phyloP scores from a whole-genome alignment of 1,139 yeast species.

The Suhomyces terraborum region DNA sequence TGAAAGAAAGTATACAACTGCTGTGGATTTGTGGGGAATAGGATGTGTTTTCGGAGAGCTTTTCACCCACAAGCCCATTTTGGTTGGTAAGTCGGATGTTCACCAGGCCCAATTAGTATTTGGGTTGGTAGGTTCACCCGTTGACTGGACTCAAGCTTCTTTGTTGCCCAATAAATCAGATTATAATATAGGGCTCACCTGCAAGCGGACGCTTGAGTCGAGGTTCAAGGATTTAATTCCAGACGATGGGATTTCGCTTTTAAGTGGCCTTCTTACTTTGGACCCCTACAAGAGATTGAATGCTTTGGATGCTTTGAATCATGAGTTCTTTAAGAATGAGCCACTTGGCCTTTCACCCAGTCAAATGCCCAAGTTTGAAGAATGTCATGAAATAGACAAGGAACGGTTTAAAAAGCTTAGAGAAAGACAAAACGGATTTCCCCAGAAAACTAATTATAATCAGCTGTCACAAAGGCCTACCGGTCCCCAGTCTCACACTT shows the following conservation, averaged over 20 bases:
- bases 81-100: constrained; percentile 84
- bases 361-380: constrained; percentile 72
- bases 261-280: constrained; percentile 56
- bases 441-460: not conserved
- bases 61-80: constrained; percentile 76
- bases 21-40: constrained; percentile 95
- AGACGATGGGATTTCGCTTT: constrained; percentile 42
- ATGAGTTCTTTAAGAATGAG: constrained; percentile 61
- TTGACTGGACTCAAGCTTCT: constrained; percentile 66
- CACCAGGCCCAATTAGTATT: constrained; percentile 88
- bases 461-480: not conserved
- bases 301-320: constrained; percentile 75
- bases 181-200: constrained; percentile 45
- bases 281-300: constrained; percentile 76
- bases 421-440: constrained; percentile 11
- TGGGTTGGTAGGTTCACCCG: constrained; percentile 80
- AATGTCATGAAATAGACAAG: constrained; percentile 86
- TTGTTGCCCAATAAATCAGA: constrained; percentile 61
- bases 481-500: not conserved
- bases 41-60: constrained; percentile 97
- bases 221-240: constrained; percentile 39
- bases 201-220: constrained; percentile 56
- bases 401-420: constrained; percentile 55
- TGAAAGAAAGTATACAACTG: constrained; percentile 83
- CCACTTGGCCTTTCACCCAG: constrained; percentile 63